Conservation (phyloP, 2,329 filamentous ascomycete genomes). For the Pseudocercospora fijiensis region DNA sequence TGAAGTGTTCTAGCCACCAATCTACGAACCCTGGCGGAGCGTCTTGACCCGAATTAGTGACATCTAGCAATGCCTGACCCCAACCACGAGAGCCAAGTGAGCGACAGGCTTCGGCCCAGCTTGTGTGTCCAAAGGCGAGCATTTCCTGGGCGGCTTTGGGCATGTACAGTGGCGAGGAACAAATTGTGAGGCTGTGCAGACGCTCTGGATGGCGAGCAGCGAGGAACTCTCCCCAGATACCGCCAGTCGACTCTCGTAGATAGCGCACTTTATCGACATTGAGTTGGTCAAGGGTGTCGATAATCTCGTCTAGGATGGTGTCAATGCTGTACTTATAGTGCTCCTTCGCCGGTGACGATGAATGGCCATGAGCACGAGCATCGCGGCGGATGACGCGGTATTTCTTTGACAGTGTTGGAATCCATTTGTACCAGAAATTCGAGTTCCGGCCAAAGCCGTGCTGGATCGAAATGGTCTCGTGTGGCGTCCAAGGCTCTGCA, state of each 20-base stretch:
- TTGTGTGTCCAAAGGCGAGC: constrained; percentile 34
- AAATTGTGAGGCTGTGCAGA: background rate
- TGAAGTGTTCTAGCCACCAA: constrained; percentile 39
- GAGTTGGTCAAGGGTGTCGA: constrained; percentile 40
- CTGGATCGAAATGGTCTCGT: constrained; percentile 40
- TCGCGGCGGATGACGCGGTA: constrained; percentile 40
- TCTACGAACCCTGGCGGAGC: constrained; percentile 34
- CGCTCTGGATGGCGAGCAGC: background rate
- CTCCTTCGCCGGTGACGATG: constrained; percentile 31
- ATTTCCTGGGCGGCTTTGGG: constrained; percentile 33
- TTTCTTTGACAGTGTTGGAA: constrained; percentile 35
- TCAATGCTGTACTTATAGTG: constrained; percentile 11
- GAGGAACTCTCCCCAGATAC: background rate
- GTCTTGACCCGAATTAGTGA: constrained; percentile 37
- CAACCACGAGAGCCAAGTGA: constrained; percentile 38
- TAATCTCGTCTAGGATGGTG: constrained; percentile 35
- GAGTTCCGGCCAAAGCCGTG: constrained; percentile 41
- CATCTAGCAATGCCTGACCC: constrained; percentile 33
- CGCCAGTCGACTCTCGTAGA: constrained; percentile 32
- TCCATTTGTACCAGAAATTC: constrained; percentile 42
- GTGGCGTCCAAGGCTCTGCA: constrained; percentile 37
- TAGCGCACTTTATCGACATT: constrained; percentile 38
- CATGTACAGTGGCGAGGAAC: background rate
- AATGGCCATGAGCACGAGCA: constrained; percentile 39
- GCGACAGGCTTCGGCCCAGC: constrained; percentile 37